Evolutionary conservation across 495 filamentous ascomycete genomes (phyloP).

Genomic region (Glonium stellatum): DNA sequence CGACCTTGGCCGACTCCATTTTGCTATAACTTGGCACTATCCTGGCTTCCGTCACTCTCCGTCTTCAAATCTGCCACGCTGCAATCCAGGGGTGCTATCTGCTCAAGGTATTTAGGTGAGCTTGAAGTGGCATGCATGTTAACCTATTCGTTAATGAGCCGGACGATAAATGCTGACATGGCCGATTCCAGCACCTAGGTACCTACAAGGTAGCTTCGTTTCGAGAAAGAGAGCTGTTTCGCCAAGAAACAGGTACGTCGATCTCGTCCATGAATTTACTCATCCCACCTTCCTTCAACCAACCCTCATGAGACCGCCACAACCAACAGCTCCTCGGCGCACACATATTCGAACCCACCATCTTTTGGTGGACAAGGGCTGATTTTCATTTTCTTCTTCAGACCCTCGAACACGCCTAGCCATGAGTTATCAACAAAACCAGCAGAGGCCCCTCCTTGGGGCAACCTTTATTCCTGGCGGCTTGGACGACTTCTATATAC

Average conservation of each 20-base stretch:
- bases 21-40: background rate
- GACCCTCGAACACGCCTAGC: background rate
- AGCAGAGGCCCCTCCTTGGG: slow-evolving; percentile 42
- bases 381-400: slow-evolving; percentile 4
- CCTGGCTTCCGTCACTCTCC: background rate
- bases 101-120: no score
- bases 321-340: background rate
- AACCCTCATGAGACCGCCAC: slow-evolving; percentile 6
- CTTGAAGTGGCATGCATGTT: no score
- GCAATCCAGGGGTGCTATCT: no score
- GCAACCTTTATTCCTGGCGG: slow-evolving; percentile 90
- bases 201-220: no score
- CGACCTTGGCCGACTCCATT: background rate
- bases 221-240: background rate
- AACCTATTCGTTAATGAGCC: no score
- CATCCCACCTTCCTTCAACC: background rate
- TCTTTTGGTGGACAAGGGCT: slow-evolving; percentile 19
- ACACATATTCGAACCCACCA: background rate
- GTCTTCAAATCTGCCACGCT: background rate
- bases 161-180: no score
- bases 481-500: slow-evolving; percentile 80
- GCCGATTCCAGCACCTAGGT: no score
- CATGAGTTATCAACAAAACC: slow-evolving; percentile 29
- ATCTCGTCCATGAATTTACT: background rate
- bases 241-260: slow-evolving; percentile 11